Base-by-base conservation (phyloP, 805 yeast species). In the Starmera caribaea region DNA sequence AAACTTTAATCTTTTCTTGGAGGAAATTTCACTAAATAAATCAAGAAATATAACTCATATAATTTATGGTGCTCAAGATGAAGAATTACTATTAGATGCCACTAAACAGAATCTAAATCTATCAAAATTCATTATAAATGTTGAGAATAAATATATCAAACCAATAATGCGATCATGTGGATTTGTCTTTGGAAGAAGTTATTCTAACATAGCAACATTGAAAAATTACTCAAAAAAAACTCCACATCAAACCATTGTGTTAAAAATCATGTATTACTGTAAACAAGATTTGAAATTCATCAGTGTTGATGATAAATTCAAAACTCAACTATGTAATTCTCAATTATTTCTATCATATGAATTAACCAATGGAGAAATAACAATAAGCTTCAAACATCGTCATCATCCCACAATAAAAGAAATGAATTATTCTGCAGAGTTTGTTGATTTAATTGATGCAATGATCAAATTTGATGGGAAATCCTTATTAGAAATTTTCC, bases 241-340 rank as follows among this genome's bases (percentile, higher is more conserved):
- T 1, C 43, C 39, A 33, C 53, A 53, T 16, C 51, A 53, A 31
- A 41, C 54, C 9, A 49, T 53, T 41, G 26, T 21, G 26, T 21
- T 21, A 9, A 53, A 53, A 32, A 30, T 52, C 16, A 37, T 53
- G 12, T 51, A 40, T 43, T 49, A 44, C 39, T 51, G 55, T 30
- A 53, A 48, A 37, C 56, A 53, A 41, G 55, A 53, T 37, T 32
- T 48, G 13, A 53, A 47, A 38, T 42, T 35, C 32, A 13, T 36
- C 35, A 29, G 33, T 29, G 38, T 16, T 27, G n/a, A 34, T 28
- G 43, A 48, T 32, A 44, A 45, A 28, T 24, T 51, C 41, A 53
- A 51, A 36, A 48, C 54, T 8, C 56, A 53, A 37, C 42, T 49
- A 34, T 51, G 55, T 32, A 37, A 47, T 17, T 53, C 56, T 9